Conservation (phyloP, 164 flowering plant species). For the Vitis labrusca region DNA sequence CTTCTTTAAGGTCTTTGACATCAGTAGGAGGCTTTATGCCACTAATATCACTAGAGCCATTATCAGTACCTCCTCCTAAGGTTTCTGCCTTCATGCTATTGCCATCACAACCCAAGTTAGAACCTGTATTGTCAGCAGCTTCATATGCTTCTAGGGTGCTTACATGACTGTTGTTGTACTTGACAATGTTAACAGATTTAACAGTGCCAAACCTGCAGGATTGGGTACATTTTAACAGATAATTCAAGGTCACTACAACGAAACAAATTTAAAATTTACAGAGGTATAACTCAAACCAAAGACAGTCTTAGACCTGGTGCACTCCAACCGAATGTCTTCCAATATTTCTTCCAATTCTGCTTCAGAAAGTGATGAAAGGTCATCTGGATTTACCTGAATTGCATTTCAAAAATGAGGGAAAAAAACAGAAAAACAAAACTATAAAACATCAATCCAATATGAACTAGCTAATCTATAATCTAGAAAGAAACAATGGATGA, state of each 20-base stretch:
- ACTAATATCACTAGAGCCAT: conserved; percentile 7
- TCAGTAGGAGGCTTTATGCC: conserved; percentile 10
- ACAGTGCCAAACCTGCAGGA: conserved; percentile 86
- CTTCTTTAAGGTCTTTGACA: conserved; percentile 21
- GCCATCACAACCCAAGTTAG: conserved; percentile 19
- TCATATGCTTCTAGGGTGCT: conserved; percentile 19
- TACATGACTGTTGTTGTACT: conserved; percentile 14
- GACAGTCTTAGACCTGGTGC: conserved; percentile 60
- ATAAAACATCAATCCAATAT: neutral
- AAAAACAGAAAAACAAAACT: neutral
- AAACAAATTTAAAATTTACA: neutral
- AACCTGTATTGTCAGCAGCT: conserved; percentile 8
- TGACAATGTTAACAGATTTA: conserved; percentile 60
- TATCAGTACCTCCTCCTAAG: conserved; percentile 16
- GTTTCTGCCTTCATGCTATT: conserved; percentile 4
- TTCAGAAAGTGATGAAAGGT: conserved; percentile 49
- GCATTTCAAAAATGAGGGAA: neutral
- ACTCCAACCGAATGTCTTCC: conserved; percentile 89
- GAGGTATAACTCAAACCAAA: neutral
- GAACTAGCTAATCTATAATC: neutral
- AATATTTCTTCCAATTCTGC: conserved; percentile 68
- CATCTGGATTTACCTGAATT: conserved; percentile 53
- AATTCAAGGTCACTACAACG: neutral
- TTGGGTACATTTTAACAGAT: neutral
- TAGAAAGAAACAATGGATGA: neutral